These are phyloP conservation scores for Malassezia vespertilionis DNA, from an alignment of 1,284 basidiomycete genomes.

Conservation along the genomic window DNA sequence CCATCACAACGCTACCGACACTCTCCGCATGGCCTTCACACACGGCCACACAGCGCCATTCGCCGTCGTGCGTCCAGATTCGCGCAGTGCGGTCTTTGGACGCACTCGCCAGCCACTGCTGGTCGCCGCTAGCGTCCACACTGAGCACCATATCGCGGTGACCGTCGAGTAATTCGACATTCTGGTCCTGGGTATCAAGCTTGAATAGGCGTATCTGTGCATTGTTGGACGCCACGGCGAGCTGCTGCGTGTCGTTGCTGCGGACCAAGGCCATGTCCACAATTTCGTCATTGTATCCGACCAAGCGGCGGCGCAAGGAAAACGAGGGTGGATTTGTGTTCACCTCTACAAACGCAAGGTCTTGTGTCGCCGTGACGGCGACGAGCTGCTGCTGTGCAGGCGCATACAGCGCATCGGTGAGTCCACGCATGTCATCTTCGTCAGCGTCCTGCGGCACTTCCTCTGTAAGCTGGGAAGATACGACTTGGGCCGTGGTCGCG, in stretches of 20 bases:
- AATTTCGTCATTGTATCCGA: constrained; percentile 97
- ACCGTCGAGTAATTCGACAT: constrained; percentile 32
- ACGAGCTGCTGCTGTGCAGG: constrained; percentile 52
- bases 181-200: constrained; percentile 41
- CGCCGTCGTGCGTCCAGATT: constrained; percentile 57
- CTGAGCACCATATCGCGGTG: constrained; percentile 86
- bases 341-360: constrained; percentile 62
- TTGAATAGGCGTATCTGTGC: constrained; percentile 76
- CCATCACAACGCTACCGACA: constrained; percentile 74
- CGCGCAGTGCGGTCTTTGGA: constrained; percentile 83
- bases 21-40: constrained; percentile 92
- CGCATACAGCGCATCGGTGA: constrained; percentile 30
- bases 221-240: constrained; percentile 92
- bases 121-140: constrained; percentile 61
- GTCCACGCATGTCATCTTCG: constrained; percentile 31
- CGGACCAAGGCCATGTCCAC: constrained; percentile 59
- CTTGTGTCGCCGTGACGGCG: constrained; percentile 83
- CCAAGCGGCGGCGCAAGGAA: constrained; percentile 58
- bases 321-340: constrained; percentile 51
- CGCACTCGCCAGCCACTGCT: constrained; percentile 69
- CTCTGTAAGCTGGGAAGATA: too few relatives aligned
- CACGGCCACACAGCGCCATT: constrained; percentile 68
- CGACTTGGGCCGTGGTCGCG: background rate
- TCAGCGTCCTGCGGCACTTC: constrained; percentile 8
- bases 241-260: constrained; percentile 55